phyloP scores from a whole-genome alignment of 495 filamentous ascomycete species.

The Xylaria intraflava region DNA sequence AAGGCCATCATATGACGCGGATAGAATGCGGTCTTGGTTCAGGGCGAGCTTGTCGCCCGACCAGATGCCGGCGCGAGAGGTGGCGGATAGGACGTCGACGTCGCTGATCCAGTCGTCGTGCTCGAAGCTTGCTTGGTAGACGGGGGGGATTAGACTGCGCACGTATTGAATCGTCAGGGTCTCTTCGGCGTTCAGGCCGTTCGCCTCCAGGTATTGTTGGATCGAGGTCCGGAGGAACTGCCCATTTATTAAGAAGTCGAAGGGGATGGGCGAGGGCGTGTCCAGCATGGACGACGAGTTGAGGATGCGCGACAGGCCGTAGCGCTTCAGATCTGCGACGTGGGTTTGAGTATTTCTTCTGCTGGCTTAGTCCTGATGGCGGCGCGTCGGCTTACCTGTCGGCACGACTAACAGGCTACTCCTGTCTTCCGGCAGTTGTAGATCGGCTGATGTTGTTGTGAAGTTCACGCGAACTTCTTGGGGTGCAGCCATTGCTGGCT shows the following conservation, averaged over 20 bases:
- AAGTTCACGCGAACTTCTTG: slow-evolving; percentile 51
- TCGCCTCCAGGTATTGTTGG: slow-evolving; percentile 76
- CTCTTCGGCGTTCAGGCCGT: slow-evolving; percentile 83
- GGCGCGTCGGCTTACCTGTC: slow-evolving; percentile 27
- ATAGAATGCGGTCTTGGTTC: slow-evolving; percentile 61
- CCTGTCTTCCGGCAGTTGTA: slow-evolving; percentile 47
- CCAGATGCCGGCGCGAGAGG: slow-evolving; percentile 56
- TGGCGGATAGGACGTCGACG: slow-evolving; percentile 75
- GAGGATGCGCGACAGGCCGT: slow-evolving; percentile 85
- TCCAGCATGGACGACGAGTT: slow-evolving; percentile 76
- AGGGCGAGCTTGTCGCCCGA: slow-evolving; percentile 34
- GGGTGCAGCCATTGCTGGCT: slow-evolving; percentile 20
- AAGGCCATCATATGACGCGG: slow-evolving; percentile 82
- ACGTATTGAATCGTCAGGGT: slow-evolving; percentile 88
- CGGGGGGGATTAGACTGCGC: slow-evolving; percentile 78
- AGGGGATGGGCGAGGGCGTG: slow-evolving; percentile 71
- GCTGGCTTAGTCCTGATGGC: not conserved
- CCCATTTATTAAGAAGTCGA: slow-evolving; percentile 94
- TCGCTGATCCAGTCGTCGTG: slow-evolving; percentile 94
- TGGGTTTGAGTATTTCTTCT: not conserved
- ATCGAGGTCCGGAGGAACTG: slow-evolving; percentile 81
- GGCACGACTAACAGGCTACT: slow-evolving; percentile 49
- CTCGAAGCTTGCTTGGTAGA: slow-evolving; percentile 79
- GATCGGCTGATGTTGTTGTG: slow-evolving; percentile 49
- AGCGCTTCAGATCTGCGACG: slow-evolving; percentile 65